phyloP scores from a whole-genome alignment of 1,284 basidiomycete species.

The Trametes polyzona region DNA sequence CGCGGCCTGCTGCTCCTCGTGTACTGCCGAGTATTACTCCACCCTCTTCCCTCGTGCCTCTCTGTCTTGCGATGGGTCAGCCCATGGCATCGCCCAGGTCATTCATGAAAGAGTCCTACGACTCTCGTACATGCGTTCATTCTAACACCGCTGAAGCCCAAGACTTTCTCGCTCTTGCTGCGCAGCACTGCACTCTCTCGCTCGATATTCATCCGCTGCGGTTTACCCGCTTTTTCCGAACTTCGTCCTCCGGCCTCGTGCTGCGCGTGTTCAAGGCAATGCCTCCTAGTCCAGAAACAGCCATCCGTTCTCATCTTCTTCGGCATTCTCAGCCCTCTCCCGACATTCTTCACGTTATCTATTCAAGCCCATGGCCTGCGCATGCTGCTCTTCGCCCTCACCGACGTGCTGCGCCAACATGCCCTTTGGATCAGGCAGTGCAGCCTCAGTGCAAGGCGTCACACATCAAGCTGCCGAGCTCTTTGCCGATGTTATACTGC shows the following conservation, averaged over 20 bases:
- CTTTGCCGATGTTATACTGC: no score
- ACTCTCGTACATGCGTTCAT: no score
- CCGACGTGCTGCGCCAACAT: neutral
- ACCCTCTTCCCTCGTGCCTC: no score
- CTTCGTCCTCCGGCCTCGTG: neutral
- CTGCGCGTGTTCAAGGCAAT: slow-evolving; percentile 7
- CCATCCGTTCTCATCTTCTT: neutral
- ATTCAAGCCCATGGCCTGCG: neutral
- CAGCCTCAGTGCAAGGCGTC: neutral
- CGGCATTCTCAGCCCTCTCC: neutral
- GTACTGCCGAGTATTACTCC: no score
- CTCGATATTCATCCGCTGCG: neutral
- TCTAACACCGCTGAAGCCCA: no score
- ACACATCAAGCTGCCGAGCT: no score
- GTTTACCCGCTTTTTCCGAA: neutral
- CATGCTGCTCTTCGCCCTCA: neutral
- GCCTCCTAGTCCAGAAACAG: neutral
- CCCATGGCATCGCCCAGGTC: no score
- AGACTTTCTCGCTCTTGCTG: neutral
- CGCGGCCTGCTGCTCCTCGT: no score
- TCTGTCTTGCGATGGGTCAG: no score
- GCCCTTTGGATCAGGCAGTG: neutral
- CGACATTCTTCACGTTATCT: no score
- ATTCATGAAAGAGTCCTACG: no score
- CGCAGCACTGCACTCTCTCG: neutral